Evolutionary conservation across 2,329 filamentous ascomycete genomes (phyloP).

Genomic region (Endoconidiophora polonica): DNA sequence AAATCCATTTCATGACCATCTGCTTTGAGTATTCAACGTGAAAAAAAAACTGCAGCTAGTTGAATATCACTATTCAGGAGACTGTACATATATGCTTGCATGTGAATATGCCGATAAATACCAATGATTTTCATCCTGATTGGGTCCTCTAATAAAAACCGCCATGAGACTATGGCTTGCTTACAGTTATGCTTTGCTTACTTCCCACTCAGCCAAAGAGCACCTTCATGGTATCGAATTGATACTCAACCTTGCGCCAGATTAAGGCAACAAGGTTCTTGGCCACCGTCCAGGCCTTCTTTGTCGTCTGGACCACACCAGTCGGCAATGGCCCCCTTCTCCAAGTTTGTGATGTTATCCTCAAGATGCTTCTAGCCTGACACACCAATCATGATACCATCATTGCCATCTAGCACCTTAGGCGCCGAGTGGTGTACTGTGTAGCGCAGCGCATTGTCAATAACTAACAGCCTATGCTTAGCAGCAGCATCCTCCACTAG

Average conservation of each 20-base stretch:
- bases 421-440: constrained; percentile 51
- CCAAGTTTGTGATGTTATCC: constrained; percentile 38
- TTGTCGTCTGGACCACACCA: constrained; percentile 57
- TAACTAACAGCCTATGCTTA: constrained; percentile 50
- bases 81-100: too few species aligned
- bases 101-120: too few species aligned
- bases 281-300: constrained; percentile 59
- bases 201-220: constrained; percentile 29
- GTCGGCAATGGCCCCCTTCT: constrained; percentile 57
- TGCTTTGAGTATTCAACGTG: too few species aligned
- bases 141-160: too few species aligned
- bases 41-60: too few species aligned
- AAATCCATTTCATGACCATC: too few species aligned
- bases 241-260: constrained; percentile 47
- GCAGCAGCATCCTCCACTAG: constrained; percentile 50
- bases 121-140: too few species aligned
- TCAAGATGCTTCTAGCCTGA: constrained; percentile 40
- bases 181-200: neutral
- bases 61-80: too few species aligned
- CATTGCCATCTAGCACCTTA: constrained; percentile 33
- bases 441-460: constrained; percentile 64
- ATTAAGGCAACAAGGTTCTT: constrained; percentile 40
- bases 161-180: too few species aligned
- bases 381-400: constrained; percentile 44
- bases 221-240: constrained; percentile 45